Evolutionary conservation across 805 yeast species (phyloP).

Genomic region (Nakazawaea pomicola): DNA sequence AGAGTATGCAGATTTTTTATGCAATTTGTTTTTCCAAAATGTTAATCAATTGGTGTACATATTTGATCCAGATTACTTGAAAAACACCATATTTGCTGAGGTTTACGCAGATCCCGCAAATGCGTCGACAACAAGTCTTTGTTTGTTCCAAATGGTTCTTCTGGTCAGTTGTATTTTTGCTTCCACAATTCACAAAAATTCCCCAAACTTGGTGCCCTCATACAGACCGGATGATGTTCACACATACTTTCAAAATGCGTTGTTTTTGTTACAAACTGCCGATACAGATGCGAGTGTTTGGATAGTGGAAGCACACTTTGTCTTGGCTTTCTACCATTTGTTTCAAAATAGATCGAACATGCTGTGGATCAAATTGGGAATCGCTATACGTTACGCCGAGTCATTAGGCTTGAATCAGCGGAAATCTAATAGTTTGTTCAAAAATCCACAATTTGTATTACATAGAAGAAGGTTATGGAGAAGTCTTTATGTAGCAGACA

Average conservation of each 20-base stretch:
- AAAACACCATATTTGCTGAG: constrained; percentile 22
- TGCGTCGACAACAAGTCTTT: constrained; percentile 23
- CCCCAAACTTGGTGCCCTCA: too few species aligned
- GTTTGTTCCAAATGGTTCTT: constrained; percentile 35
- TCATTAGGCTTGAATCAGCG: constrained; percentile 36
- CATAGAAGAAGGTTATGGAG: constrained; percentile 32
- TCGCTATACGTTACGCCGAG: constrained; percentile 38
- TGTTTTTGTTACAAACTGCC: constrained; percentile 24
- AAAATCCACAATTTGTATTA: constrained; percentile 21
- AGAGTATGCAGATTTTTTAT: constrained; percentile 24
- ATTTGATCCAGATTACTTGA: constrained; percentile 29
- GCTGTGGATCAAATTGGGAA: constrained; percentile 40
- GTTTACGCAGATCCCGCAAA: constrained; percentile 28
- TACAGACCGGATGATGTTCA: constrained; percentile 24
- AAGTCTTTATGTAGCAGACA: constrained; percentile 30
- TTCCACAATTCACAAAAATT: too few species aligned
- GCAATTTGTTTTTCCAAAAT: constrained; percentile 30
- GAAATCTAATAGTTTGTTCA: constrained; percentile 31
- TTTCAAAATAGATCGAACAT: constrained; percentile 33
- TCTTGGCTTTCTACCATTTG: constrained; percentile 34
- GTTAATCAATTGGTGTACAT: constrained; percentile 36
- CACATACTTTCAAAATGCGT: constrained; percentile 31
- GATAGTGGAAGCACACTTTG: constrained; percentile 27
- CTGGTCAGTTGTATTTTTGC: too few species aligned
- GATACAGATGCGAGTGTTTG: constrained; percentile 37